Evolutionary conservation across 345 rosid species (phyloP), one percentile per base, ranked within the genome.

Genomic region (Rhodomyrtus tomentosa): DNA sequence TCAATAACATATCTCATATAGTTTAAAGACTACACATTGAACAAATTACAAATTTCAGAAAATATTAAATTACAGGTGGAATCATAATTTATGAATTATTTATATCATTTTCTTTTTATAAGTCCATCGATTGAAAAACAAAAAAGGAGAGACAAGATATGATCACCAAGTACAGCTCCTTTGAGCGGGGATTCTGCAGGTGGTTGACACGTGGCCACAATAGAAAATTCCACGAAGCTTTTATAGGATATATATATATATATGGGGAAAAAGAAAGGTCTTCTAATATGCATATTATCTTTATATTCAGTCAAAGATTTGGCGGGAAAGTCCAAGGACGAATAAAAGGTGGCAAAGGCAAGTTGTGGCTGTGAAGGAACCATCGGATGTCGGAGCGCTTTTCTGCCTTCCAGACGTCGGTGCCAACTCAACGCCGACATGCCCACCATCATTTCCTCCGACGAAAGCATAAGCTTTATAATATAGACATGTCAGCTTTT

Each of bases 51-150:
- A 45, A 0, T 45, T 45, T 45, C 10, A 45, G 49, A 8, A 3
- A 45, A 1, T 7, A 45, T 45, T 3, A n/a, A n/a, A n/a, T 48
- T 48, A 1, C 45, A 42, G 8, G 1, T 42, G 0, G 0, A 3
- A 48, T 49, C 4, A 49, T 10, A 49, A 49, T 49, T 10, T 2
- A 45, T 2, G 6, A 7, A 42, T 42, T 3, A 42, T 42, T 42
- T 42, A 42, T 7, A 3, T 49, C 50, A 49, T 3, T 11, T 49
- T 49, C 50, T 11, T 14, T 49, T 3, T 10, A 49, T 49, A 49
- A 49, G 11, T 49, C 50, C 4, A 49, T 49, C 11, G 50, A 49
- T 0, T 49, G 50, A 45, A 11, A 10, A 49, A 11, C 11, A 11
- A 10, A 16, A 50, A 14, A 15, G 18, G 53, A 14, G 18, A 51